phyloP scores from a whole-genome alignment of 768 basidiomycete species.

The Suillus americanus region DNA sequence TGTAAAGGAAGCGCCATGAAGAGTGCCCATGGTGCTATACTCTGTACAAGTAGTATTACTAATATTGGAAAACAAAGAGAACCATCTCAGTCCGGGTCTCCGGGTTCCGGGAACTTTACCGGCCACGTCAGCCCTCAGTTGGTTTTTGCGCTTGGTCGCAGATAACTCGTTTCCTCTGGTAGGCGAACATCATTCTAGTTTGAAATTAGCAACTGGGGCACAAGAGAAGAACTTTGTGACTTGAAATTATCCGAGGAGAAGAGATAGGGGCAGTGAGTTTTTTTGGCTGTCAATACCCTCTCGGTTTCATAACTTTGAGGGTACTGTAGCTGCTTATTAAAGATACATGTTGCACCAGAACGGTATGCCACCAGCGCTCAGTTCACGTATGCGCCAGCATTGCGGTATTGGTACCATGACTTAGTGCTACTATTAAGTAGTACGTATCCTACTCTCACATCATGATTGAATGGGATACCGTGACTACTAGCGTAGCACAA shows the following conservation, averaged over 20 bases:
- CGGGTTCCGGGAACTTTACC: neutral
- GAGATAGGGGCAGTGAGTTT: neutral
- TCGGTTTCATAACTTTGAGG: neutral
- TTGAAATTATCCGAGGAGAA: neutral
- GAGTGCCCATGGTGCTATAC: neutral
- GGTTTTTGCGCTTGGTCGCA: neutral
- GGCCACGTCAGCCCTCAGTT: neutral
- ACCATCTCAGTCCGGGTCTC: neutral
- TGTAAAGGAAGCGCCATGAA: neutral
- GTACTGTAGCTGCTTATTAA: neutral
- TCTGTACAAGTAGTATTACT: conserved; percentile 29
- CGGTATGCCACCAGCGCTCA: neutral
- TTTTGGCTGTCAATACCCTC: neutral
- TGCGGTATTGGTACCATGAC: no score
- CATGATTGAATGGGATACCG: neutral
- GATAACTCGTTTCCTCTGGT: neutral
- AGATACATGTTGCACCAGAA: neutral
- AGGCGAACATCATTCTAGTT: neutral
- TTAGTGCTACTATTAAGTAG: neutral
- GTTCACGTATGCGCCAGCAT: no score
- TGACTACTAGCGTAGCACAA: neutral
- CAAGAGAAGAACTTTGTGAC: neutral
- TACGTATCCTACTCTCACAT: no score
- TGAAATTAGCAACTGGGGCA: neutral
- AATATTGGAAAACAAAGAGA: conserved; percentile 16